A percentile compares a stretch with the other conserved stretches of the same genome.
These are phyloP conservation scores for Erythrophleum ivorense DNA, from an alignment of 331 rosid genomes.

Conservation along the genomic window DNA sequence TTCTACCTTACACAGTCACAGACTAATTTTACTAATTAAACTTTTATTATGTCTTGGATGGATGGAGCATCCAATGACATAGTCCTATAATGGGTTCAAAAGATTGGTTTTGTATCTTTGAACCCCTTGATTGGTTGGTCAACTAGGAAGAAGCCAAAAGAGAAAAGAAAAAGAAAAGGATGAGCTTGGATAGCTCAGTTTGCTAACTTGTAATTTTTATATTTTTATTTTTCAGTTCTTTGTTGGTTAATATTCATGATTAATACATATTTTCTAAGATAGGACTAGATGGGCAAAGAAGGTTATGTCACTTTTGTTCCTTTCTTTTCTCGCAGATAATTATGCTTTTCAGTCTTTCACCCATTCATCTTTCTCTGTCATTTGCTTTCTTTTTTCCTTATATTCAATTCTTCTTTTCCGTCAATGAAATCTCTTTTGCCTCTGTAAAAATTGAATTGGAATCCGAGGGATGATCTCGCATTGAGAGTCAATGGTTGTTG, in stretches of 20 bases:
- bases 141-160: constrained; percentile 39
- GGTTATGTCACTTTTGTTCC: constrained; percentile 32
- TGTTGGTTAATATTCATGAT: neutral
- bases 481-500: constrained; percentile 40
- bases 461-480: constrained; percentile 60
- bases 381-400: constrained; percentile 31
- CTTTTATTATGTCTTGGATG: constrained; percentile 57
- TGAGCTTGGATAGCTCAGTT: constrained; percentile 74
- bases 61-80: constrained; percentile 88
- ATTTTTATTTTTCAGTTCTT: neutral
- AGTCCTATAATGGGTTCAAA: constrained; percentile 55
- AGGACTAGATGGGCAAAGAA: constrained; percentile 38
- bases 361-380: constrained; percentile 20
- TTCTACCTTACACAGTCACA: constrained; percentile 57
- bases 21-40: constrained; percentile 51
- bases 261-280: neutral
- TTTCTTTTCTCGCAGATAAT: constrained; percentile 44
- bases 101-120: constrained; percentile 85
- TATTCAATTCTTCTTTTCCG: neutral
- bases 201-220: constrained; percentile 39
- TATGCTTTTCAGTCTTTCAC: constrained; percentile 42
- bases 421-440: constrained; percentile 39
- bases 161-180: constrained; percentile 27
- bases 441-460: constrained; percentile 45
- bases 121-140: constrained; percentile 61